Conservation (phyloP, 192 early-diverging fungal genomes). For the Backusella psychrophila region DNA sequence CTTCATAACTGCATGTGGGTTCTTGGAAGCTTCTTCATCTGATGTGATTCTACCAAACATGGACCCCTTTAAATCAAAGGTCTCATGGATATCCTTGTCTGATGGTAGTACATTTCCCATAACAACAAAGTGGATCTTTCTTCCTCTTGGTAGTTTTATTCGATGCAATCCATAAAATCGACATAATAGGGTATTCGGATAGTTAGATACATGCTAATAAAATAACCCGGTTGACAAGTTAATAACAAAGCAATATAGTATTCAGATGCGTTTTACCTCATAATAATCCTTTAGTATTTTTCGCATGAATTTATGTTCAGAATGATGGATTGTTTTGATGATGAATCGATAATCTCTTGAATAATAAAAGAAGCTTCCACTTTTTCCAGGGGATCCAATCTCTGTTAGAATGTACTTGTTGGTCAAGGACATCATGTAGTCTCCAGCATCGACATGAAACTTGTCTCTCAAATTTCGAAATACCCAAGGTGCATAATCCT, state of each 20-base stretch:
- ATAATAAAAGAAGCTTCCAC: conserved; percentile 97
- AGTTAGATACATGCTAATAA: conserved; percentile 71
- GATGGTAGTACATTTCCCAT: conserved; percentile 99
- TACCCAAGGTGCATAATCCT: conserved; percentile 99
- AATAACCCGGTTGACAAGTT: not conserved
- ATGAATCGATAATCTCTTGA: conserved; percentile 98
- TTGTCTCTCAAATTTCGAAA: conserved; percentile 88
- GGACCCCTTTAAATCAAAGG: conserved; percentile 97
- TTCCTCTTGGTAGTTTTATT: conserved; percentile 88
- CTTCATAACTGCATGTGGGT: conserved; percentile 91
- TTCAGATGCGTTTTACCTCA: conserved; percentile 32
- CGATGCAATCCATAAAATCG: conserved; percentile 95
- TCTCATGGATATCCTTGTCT: conserved; percentile 96
- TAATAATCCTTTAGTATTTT: conserved; percentile 89
- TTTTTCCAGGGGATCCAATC: conserved; percentile 93
- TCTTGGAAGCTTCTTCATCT: conserved; percentile 72
- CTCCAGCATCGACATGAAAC: conserved; percentile 87
- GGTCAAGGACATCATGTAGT: conserved; percentile 94
- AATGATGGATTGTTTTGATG: conserved; percentile 97
- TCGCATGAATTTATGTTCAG: conserved; percentile 94
- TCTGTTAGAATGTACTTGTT: conserved; percentile 99
- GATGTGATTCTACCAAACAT: conserved; percentile 81
- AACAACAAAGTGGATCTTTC: conserved; percentile 98
- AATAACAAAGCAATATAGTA: not conserved
- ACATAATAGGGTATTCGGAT: conserved; percentile 90